These are phyloP conservation scores for Saturnispora sanitii DNA, from an alignment of 805 yeast genomes.

Conservation along the genomic window DNA sequence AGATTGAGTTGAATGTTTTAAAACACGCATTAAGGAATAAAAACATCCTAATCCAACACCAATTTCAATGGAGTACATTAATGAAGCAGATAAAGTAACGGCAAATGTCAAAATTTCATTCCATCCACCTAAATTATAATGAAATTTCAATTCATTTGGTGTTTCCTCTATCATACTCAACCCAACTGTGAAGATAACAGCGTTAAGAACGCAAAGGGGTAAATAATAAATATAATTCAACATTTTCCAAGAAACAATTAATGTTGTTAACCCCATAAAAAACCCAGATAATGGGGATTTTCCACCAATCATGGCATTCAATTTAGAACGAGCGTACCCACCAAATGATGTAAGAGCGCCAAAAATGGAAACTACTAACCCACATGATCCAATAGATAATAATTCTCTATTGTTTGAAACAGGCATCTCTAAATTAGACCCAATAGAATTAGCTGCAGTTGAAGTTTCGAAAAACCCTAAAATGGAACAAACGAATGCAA, in stretches of 20 bases:
- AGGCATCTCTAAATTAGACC: slow-evolving; percentile 59
- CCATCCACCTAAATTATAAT: slow-evolving; percentile 62
- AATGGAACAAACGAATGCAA: slow-evolving; percentile 70
- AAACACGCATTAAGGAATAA: slow-evolving; percentile 69
- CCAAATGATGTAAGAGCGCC: slow-evolving; percentile 88
- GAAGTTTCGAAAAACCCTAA: slow-evolving; percentile 90
- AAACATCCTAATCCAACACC: slow-evolving; percentile 85
- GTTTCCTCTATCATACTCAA: slow-evolving; percentile 71
- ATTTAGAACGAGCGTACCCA: slow-evolving; percentile 88
- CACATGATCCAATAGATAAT: slow-evolving; percentile 78
- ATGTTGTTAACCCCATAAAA: slow-evolving; percentile 67
- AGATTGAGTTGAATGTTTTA: slow-evolving; percentile 71
- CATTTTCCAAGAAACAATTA: slow-evolving; percentile 52
- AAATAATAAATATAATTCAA: slow-evolving; percentile 57
- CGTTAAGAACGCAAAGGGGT: slow-evolving; percentile 73
- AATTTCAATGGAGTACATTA: slow-evolving; percentile 72
- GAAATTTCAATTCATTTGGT: slow-evolving; percentile 69
- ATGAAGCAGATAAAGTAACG: slow-evolving; percentile 53
- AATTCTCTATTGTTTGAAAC: slow-evolving; percentile 83
- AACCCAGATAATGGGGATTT: slow-evolving; percentile 77
- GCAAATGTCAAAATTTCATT: slow-evolving; percentile 62
- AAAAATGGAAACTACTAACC: slow-evolving; percentile 46
- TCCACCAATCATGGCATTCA: slow-evolving; percentile 83
- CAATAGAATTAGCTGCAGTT: slow-evolving; percentile 82
- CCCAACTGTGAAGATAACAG: slow-evolving; percentile 73